Percentiles rank a stretch among this genome's conserved stretches.
phyloP scores from a whole-genome alignment of 176 grass and related monocot genomes.

The Otatea glauca region DNA sequence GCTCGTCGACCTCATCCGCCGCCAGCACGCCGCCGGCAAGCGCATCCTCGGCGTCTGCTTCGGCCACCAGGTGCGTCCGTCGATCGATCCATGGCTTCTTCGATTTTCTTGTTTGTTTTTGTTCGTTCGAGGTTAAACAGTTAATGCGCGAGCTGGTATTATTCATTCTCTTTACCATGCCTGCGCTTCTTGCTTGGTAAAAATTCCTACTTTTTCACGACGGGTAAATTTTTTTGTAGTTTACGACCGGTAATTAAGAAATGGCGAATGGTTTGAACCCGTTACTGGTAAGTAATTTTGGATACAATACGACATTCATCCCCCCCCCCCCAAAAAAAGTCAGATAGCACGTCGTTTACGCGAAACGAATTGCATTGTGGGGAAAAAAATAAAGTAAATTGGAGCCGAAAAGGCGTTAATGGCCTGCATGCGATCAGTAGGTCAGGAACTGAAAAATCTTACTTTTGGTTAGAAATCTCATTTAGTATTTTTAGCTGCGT shows the following conservation, averaged over 20 bases:
- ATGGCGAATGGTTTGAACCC: background rate
- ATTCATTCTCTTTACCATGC: background rate
- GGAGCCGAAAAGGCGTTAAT: background rate
- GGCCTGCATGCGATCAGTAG: background rate
- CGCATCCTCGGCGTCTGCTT: slow-evolving; percentile 93
- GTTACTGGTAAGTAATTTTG: background rate
- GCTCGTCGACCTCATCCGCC: slow-evolving; percentile 63
- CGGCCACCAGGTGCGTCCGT: slow-evolving; percentile 82
- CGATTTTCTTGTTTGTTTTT: background rate
- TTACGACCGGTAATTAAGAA: background rate
- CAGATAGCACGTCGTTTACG: background rate
- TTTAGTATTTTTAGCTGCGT: background rate
- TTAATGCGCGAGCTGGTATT: background rate
- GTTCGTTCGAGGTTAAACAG: background rate
- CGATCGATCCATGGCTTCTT: background rate
- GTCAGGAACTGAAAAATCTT: background rate
- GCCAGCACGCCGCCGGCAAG: slow-evolving; percentile 58
- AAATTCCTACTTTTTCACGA: background rate
- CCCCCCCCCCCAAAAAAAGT: no score
- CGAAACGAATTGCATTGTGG: background rate
- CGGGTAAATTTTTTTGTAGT: background rate
- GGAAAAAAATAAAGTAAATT: background rate
- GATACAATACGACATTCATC: background rate
- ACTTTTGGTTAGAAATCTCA: no score
- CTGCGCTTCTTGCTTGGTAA: background rate